Conservation (phyloP, 129 eudicot species). For the Gnaphalium uliginosum region DNA sequence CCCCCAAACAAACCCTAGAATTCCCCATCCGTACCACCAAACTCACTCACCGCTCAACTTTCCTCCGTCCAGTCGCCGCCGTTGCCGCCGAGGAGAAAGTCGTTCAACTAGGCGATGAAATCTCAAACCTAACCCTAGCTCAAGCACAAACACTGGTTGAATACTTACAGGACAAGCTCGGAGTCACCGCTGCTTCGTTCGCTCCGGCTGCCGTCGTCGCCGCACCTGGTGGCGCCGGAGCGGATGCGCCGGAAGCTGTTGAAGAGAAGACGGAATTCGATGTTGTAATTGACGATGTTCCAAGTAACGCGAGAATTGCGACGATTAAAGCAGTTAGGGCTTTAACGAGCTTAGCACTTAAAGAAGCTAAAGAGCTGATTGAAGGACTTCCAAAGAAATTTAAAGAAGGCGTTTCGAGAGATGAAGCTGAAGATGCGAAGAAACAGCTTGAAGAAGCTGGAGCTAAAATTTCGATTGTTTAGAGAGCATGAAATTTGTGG, state of each 20-base stretch:
- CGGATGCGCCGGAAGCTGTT: conserved; percentile 53
- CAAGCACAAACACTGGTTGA: conserved; percentile 82
- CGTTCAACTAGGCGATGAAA: conserved; percentile 55
- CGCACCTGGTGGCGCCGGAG: conserved; percentile 54
- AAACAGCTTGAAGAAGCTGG: conserved; percentile 98
- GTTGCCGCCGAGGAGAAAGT: conserved; percentile 82
- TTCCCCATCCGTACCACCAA: conserved; percentile 50
- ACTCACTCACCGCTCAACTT: conserved; percentile 51
- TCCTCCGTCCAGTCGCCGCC: conserved; percentile 71
- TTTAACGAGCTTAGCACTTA: conserved; percentile 70
- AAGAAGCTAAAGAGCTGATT: conserved; percentile 87
- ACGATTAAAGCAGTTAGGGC: conserved; percentile 92
- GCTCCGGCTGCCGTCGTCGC: conserved; percentile 70
- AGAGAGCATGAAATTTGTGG: conserved; percentile 7
- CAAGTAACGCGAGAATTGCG: conserved; percentile 82
- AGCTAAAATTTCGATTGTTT: conserved; percentile 73
- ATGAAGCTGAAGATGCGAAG: conserved; percentile 92
- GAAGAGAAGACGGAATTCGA: conserved; percentile 97
- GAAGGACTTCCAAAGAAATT: conserved; percentile 96
- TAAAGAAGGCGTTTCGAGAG: conserved; percentile 73
- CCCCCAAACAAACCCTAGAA: conserved; percentile 47
- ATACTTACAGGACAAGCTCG: conserved; percentile 82
- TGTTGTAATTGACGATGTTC: conserved; percentile 82
- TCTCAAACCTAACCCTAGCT: conserved; percentile 66
- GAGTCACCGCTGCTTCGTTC: conserved; percentile 70